Evolutionary conservation across 495 filamentous ascomycete species (phyloP), one percentile per base, ranked within the genome.

Genomic region (Amphirosellinia nigrospora): DNA sequence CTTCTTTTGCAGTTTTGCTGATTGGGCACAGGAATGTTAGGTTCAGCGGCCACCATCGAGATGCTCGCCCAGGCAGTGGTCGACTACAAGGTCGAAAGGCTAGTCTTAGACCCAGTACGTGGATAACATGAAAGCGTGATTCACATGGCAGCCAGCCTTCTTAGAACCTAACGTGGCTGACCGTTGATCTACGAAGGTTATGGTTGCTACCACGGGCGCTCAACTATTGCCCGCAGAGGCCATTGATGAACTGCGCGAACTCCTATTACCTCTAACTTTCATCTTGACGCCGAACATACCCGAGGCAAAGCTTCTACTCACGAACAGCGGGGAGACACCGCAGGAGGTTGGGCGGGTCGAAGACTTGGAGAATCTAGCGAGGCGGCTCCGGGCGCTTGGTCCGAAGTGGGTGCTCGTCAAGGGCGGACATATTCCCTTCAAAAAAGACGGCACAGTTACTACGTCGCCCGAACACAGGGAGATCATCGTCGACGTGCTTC

Each of bases 271-370:
- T 3, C 75, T 89, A 56, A 88, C 94, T 0, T 95, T 90, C 1
- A 81, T 99, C 59, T 79, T 97, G 30, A 99, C 96, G 0, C 95
- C 96, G 4, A 99, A 99, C 74, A 86, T 97, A 26, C 94, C 94
- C 5, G 96, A 99, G 81, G 96, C 95, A 2, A 84, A 85, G 50
- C 83, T 93, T 3, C 83, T 99, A 1, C 80, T 97, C 19, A 80
- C 88, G 59, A 83, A 90, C 66, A 79, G 87, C 11, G 88, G 89
- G 0, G 43, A 79, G n/a, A 75, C 80, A 16, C 74, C 79, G 13
- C 58, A 80, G 4, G 84, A 90, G 4, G 84, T 89, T 2, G 75
- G 84, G 4, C 84, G 83, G 46, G 74, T 92, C 3, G 80, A 70
- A 50, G 90, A 90, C 28, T 73, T 97, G 50, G 85, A 91, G 58